Base-by-base conservation (phyloP, 2,329 filamentous ascomycete species). In the Trichocomaceae sp. region DNA sequence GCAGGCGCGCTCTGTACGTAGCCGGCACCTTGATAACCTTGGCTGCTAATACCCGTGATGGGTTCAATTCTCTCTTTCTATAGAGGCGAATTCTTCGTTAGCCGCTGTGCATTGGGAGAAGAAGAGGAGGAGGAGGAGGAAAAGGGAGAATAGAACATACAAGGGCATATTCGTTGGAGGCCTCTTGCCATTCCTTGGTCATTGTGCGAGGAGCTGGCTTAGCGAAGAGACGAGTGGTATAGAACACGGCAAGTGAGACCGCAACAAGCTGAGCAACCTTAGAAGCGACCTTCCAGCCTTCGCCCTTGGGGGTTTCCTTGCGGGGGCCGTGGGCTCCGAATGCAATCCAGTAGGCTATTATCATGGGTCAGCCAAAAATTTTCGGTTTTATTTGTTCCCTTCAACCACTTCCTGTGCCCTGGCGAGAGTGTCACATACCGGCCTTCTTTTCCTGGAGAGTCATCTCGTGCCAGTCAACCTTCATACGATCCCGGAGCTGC, bases 371-470 rank as follows among this genome's bases (percentile, higher is more conserved):
- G 35, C 19, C 19, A 17, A 35, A 29, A 29, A 35, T 35, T 15
- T 13, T 35, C 12, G 2, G 4, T 15, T 35, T 35, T 2, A 13
- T 35, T 15, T 35, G 12, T 35, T 8, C 12, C 31, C 3, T 2
- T 15, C 6, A 5, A 33, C 10, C 31, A 15, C 2, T 9, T 26
- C 26, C 26, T 9, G 10, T 29, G 26, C 7, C 8, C 8, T 29
- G 41, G 20, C 12, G 29, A 58, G 23, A 4, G 23, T 26, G 23
- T 26, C 23, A 89, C 91, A 73, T 85, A 96, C 93, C 92, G 67
- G 93, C 93, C 82, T 95, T 97, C 88, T 99, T 96, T 83, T 99
- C 93, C 77, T 93, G 87, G 69, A 95, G 65, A 51, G 93, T 96
- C 79, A 99, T 80, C 71, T 97, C 90, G 71, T 86, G 83, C 93